Conservation (phyloP, 306 rosid species). For the Psophocarpus tetragonolobus region DNA sequence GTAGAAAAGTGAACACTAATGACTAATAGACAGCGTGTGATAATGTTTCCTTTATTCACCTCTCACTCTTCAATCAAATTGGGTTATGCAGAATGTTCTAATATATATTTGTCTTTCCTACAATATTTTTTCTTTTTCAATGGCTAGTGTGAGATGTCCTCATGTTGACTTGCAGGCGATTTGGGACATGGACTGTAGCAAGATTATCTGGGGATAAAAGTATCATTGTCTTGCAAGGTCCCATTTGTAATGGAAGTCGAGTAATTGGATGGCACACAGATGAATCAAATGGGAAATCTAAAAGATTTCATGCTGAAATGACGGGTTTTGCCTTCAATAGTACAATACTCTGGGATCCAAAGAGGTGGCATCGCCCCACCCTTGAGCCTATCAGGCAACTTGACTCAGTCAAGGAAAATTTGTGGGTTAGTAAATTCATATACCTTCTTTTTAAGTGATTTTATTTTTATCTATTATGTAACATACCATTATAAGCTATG, state of each 20-base stretch:
- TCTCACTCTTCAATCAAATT: slow-evolving; percentile 3
- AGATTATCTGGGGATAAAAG: slow-evolving; percentile 43
- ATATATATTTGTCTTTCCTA: not conserved
- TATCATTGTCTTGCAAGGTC: slow-evolving; percentile 62
- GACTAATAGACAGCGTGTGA: not conserved
- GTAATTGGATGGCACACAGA: slow-evolving; percentile 82
- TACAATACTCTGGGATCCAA: slow-evolving; percentile 86
- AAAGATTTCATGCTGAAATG: slow-evolving; percentile 73
- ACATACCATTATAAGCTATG: slow-evolving; percentile 6
- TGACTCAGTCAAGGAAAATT: slow-evolving; percentile 56
- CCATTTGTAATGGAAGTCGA: slow-evolving; percentile 76
- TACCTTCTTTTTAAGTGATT: not conserved
- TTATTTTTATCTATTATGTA: slow-evolving; percentile 5
- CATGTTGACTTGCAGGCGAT: slow-evolving; percentile 60
- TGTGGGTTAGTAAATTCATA: slow-evolving; percentile 59
- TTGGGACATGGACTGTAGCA: slow-evolving; percentile 87
- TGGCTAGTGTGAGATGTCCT: not conserved
- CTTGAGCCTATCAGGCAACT: slow-evolving; percentile 73
- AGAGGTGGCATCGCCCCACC: slow-evolving; percentile 75
- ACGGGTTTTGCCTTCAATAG: slow-evolving; percentile 93
- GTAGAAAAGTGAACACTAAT: not conserved
- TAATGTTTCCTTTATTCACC: not conserved
- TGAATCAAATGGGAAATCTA: slow-evolving; percentile 49
- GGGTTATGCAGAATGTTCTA: not conserved
- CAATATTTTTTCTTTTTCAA: not conserved